A percentile compares a stretch with the other conserved stretches of the same genome.
Evolutionary conservation across 495 filamentous ascomycete genomes (phyloP).

Genomic region (Talaromyces nanjingensis): DNA sequence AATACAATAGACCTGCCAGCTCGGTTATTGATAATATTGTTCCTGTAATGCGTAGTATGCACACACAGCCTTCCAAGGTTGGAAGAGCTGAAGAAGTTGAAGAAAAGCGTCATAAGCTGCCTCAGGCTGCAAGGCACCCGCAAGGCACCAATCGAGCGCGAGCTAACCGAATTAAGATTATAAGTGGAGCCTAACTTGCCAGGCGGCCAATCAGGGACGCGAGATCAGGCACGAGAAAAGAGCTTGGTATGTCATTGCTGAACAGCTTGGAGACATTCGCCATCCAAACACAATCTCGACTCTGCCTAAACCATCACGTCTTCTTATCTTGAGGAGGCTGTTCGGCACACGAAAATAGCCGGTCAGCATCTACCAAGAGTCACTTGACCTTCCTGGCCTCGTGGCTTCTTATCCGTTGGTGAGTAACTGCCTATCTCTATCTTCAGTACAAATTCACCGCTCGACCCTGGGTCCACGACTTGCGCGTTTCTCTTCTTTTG

Average conservation of each 20-base stretch:
- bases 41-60: not conserved
- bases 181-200: not conserved
- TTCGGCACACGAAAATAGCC: not conserved
- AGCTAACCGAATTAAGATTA: not conserved
- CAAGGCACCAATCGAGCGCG: not conserved
- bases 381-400: conserved; percentile 2
- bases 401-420: not conserved
- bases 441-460: not conserved
- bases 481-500: not conserved
- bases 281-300: not conserved
- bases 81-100: not conserved
- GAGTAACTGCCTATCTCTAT: not conserved
- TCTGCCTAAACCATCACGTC: not conserved
- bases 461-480: not conserved
- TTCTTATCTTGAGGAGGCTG: not conserved
- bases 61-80: not conserved
- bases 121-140: conserved; percentile 2
- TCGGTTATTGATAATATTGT: not conserved
- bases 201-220: not conserved
- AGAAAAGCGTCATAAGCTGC: not conserved
- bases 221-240: conserved; percentile 8
- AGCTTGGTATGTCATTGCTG: conserved; percentile 5
- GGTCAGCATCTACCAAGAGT: not conserved
- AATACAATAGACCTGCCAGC: not conserved
- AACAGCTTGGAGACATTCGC: not conserved